Evolutionary conservation across 2,329 filamentous ascomycete genomes (phyloP), one percentile per base, ranked within the genome.

Genomic region (Byssothecium circinans): DNA sequence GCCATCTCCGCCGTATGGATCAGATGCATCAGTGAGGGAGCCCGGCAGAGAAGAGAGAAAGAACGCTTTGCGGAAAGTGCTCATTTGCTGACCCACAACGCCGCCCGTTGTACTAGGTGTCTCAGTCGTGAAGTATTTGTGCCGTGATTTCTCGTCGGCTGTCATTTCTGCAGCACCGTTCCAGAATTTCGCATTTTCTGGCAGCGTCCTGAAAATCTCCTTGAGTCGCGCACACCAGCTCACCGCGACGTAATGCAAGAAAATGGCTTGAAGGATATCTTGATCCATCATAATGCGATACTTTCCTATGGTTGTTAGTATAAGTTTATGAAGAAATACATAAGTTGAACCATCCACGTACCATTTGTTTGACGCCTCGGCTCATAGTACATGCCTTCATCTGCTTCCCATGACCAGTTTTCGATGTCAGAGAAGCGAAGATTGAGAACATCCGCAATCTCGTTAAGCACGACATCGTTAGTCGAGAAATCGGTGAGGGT

Each of bases 221-320:
- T 70, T 73, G 17, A 68, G 47, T 2, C 64, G 39, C 8, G 64
- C 61, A 43, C 68, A 72, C 48, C 74, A 62, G 15, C 56, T 53
- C 22, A 73, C 61, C 2, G 71, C 73, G 30, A 77, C 72, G 46
- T 70, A 75, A 43, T 76, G 73, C 12, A 74, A 65, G 46, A 76
- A 75, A 11, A 76, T 70, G n/a, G 72, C 68, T 50, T 77, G 73
- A 14, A 77, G 58, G 10, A 76, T 68, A 40, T 77, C 74, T 45
- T 77, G 74, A 46, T 77, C 73, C 62, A 75, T 73, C 69, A 74
- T 74, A 43, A 76, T 74, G 1, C 73, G 66, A 49, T 75, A 76
- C 47, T 74, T 76, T 1, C 75, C 74, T 43, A 75, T 76, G 19
- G 73, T 50, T 29, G 14, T 34, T 14, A n/a, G 32, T 34, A n/a